Evolutionary conservation across 2,329 filamentous ascomycete genomes (phyloP).

Genomic region (Alternaria incomplexa): DNA sequence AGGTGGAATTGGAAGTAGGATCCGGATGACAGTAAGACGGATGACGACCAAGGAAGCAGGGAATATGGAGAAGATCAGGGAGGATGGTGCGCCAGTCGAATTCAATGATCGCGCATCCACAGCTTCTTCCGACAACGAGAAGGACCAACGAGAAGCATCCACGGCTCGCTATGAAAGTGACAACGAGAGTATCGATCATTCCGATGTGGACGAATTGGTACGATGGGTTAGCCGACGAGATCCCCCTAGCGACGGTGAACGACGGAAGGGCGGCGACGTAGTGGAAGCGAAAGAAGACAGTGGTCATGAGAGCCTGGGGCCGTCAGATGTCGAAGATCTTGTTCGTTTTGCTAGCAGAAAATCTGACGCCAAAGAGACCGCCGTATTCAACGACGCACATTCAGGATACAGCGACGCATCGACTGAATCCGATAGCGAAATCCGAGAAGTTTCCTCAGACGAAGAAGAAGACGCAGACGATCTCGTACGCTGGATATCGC

Average conservation of each 20-base stretch:
- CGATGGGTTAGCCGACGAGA: conserved; percentile 43
- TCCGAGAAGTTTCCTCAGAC: conserved; percentile 12
- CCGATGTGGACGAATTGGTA: conserved; percentile 41
- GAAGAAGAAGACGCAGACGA: conserved; percentile 30
- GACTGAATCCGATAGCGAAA: conserved; percentile 38
- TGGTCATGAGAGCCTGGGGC: conserved; percentile 36
- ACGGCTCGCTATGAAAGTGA: conserved; percentile 19
- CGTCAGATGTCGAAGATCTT: conserved; percentile 42
- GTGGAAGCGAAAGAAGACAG: conserved; percentile 24
- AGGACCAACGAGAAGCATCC: conserved; percentile 4
- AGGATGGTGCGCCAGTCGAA: conserved; percentile 19
- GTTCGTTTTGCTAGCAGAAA: conserved; percentile 35
- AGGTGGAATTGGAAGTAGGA: conserved; percentile 29
- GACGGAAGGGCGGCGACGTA: conserved; percentile 5
- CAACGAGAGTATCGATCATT: conserved; percentile 37
- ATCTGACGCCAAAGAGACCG: conserved; percentile 7
- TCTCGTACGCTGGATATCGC: conserved; percentile 33
- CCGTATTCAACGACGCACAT: background rate
- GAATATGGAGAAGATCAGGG: conserved; percentile 31
- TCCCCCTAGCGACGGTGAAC: conserved; percentile 37
- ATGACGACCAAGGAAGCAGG: conserved; percentile 38
- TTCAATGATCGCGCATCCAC: conserved; percentile 30
- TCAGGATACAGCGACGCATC: conserved; percentile 35
- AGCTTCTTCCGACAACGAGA: conserved; percentile 30
- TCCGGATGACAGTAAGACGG: conserved; percentile 34